Evolutionary conservation across 2,329 filamentous ascomycete genomes (phyloP), one percentile per base, ranked within the genome.

Genomic region (Aureobasidium uvarum): DNA sequence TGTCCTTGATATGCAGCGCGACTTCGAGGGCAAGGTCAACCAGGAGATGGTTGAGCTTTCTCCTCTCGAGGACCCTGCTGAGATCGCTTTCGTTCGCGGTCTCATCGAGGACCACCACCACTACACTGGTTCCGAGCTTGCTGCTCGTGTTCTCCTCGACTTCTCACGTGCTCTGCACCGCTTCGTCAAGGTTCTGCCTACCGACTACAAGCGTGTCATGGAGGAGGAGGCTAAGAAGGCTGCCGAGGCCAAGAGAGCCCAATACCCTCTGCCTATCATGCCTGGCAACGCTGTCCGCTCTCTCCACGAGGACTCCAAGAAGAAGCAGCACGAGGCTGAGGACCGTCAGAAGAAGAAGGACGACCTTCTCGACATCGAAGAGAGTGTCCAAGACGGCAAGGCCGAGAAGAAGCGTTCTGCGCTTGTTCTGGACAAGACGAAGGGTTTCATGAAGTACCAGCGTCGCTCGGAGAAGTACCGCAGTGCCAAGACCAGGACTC

Each of bases 31-130:
- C 72, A 97, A 97, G 85, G 89, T 97, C 80, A 98, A 98, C 81
- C 89, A 88, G 74, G 94, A 98, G 81, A 96, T 98, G 94, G 94
- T 98, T 71, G 93, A 97, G 79, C 87, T 94, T 31, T 90, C 89
- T 55, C 84, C 86, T 10, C 81, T 98, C 51, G 90, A 94, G 68
- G 93, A 97, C 67, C 91, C 91, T 31, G 80, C 87, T 66, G 94
- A 98, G 77, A 91, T 97, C 73, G 92, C 93, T 39, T 97, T 89
- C 76, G 83, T 98, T 36, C 91, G 93, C 70, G 90, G 93, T 68
- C 84, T 97, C 70, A 91, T 98, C 65, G 94, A 98, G 81, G 94
- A 98, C 71, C 94, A 98, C 74, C 92, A 97, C 79, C 94, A 97
- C 79, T 97, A 96, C 83, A 98, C 94, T 66, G 94, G 94, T 67